These are phyloP conservation scores for Boechera stricta DNA, from an alignment of 345 rosid species.

Conservation along the genomic window DNA sequence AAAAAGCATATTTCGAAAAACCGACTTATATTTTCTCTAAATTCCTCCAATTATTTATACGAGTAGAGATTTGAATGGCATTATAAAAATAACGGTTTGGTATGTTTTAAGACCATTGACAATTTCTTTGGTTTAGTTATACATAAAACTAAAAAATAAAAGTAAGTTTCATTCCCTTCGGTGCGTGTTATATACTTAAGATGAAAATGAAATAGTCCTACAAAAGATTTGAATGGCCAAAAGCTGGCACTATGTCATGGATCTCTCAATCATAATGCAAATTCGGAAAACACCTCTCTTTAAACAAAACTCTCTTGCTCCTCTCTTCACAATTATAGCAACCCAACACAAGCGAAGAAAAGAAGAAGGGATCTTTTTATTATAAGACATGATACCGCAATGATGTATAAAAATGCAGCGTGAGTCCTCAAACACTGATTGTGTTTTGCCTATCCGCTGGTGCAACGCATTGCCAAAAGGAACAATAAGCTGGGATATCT, in stretches of 20 bases:
- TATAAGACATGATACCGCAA: conserved; percentile 16
- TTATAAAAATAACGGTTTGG: neutral
- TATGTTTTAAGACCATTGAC: neutral
- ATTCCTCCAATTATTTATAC: neutral
- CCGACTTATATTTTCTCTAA: neutral
- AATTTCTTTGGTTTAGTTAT: neutral
- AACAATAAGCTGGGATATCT: conserved; percentile 63
- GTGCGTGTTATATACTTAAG: conserved; percentile 15
- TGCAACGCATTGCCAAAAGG: conserved; percentile 94
- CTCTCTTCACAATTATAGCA: conserved; percentile 1
- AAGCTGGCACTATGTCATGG: conserved; percentile 19
- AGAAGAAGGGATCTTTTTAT: neutral
- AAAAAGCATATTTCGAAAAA: too few relatives aligned
- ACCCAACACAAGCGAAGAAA: neutral
- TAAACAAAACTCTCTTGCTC: conserved; percentile 26
- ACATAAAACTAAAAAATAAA: neutral
- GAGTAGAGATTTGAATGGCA: too few relatives aligned
- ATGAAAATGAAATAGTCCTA: conserved; percentile 12
- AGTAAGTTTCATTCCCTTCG: neutral
- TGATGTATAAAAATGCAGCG: conserved; percentile 2
- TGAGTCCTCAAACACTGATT: conserved; percentile 51
- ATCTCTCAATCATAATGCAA: conserved; percentile 30
- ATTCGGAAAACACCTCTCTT: conserved; percentile 10
- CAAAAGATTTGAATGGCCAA: conserved; percentile 29
- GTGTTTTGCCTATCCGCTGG: conserved; percentile 67